phyloP scores from a whole-genome alignment of 345 rosid genomes.

The Hypericum perforatum region DNA sequence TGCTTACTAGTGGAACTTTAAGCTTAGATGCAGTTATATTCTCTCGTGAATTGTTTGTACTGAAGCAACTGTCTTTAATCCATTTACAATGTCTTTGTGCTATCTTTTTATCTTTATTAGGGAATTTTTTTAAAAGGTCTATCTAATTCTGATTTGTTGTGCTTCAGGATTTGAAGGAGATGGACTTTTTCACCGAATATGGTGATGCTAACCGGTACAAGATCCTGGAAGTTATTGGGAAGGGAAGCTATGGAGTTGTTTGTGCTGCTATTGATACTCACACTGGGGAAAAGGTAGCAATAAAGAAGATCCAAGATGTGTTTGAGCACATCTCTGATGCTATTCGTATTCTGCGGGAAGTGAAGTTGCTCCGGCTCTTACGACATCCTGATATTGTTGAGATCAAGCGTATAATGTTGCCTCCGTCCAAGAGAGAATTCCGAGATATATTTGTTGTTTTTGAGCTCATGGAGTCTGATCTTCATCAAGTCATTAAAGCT shows the following conservation, averaged over 20 bases:
- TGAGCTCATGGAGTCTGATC: conserved; percentile 99
- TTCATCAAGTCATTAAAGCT: conserved; percentile 96
- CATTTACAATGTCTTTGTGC: not conserved
- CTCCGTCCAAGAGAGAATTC: conserved; percentile 90
- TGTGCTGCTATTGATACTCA: conserved; percentile 96
- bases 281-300: conserved; percentile 86
- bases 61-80: not conserved
- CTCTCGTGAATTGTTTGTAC: too few relatives aligned
- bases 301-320: conserved; percentile 81
- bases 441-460: conserved; percentile 88
- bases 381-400: conserved; percentile 94
- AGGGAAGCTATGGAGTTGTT: conserved; percentile 98
- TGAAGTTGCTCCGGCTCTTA: conserved; percentile 80
- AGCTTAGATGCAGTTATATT: too few relatives aligned
- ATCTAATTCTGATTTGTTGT: not conserved
- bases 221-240: conserved; percentile 81
- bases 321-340: conserved; percentile 92
- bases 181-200: conserved; percentile 88
- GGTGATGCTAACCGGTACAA: conserved; percentile 91
- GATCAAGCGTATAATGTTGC: conserved; percentile 86
- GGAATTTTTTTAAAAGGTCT: not conserved
- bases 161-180: conserved; percentile 53
- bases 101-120: not conserved
- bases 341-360: conserved; percentile 77
- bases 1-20: too few relatives aligned